Base-by-base conservation (phyloP, 2,329 filamentous ascomycete genomes). In the Cryphonectria nitschkei region DNA sequence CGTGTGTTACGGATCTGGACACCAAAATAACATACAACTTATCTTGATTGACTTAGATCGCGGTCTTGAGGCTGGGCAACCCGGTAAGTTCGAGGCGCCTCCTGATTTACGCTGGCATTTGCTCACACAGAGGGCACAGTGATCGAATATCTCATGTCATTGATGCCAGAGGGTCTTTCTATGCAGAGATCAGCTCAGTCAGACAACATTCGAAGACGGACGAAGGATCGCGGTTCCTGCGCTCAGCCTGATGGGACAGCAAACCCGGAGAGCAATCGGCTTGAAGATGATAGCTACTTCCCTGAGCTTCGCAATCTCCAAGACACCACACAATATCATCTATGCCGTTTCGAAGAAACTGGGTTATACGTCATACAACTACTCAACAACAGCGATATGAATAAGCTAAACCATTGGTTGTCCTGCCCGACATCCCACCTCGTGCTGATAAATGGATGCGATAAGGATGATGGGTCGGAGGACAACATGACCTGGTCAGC, bases 321-420 rank as follows among this genome's bases (percentile, higher is more conserved):
- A 16, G 14, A 56, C n/a, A 1, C 16, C 6, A 32, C 11, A 16
- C 3, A 6, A 14, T 0, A 29, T 2, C 26, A 11, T 11, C 11
- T 56, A 14, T 11, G 52, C 0, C 3, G 26, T 29, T 14, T 19
- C 7, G 5, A 29, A 13, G 14, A 19, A 3, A 32, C 2, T 32
- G 26, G 2, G 29, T 14, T 29, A 58, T 32, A 58, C 26, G 54
- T 58, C 54, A 58, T 58, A 5, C 11, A 1, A 29, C 16, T 13
- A 14, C 5, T 58, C 13, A 14, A 19, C 1, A 0, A 19, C 0
- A 1, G 0, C 1, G 4, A 7, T 32, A 0, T 4, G 54, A 13
- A 16, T 3, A 7, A 19, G 54, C 0, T 56, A 7, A 13, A 5
- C 3, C 1, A 2, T 11, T 56, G 54, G 54, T 1, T 32, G 26